Evolutionary conservation across 768 basidiomycete genomes (phyloP).

Genomic region (Russula sp.): DNA sequence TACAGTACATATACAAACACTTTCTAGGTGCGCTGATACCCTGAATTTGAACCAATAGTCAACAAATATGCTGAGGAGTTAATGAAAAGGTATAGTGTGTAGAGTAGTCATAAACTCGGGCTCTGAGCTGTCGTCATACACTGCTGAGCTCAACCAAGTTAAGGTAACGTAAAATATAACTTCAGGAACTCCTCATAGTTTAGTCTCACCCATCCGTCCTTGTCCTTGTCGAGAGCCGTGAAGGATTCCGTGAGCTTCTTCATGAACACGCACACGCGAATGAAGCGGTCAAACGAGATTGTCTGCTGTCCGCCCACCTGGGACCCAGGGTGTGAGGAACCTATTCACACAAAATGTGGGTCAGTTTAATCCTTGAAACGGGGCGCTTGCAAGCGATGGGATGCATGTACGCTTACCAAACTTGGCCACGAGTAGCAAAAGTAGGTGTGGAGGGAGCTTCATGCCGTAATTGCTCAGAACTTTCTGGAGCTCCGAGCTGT

Average conservation of each 20-base stretch:
- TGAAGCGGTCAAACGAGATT: constrained; percentile 81
- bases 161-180: constrained; percentile 55
- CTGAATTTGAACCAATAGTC: too few species aligned
- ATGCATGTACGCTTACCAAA: constrained; percentile 48
- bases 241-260: constrained; percentile 75
- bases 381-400: neutral
- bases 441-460: constrained; percentile 56
- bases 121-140: neutral
- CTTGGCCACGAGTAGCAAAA: constrained; percentile 66
- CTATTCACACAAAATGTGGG: constrained; percentile 13
- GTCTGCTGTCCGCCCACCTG: constrained; percentile 38
- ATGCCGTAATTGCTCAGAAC: constrained; percentile 73
- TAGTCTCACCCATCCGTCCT: constrained; percentile 56
- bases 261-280: constrained; percentile 75
- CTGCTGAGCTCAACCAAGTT: neutral
- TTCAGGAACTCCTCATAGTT: constrained; percentile 67
- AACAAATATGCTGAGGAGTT: too few species aligned
- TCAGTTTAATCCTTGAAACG: too few species aligned
- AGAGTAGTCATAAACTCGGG: neutral
- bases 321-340: constrained; percentile 25
- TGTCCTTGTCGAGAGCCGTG: constrained; percentile 52
- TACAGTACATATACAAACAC: too few species aligned
- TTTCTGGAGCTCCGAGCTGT: constrained; percentile 53
- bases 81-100: too few species aligned
- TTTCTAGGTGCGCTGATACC: too few species aligned